Evolutionary conservation across 2,329 filamentous ascomycete species (phyloP), one percentile per base, ranked within the genome.

Genomic region (Neophaeococcomyces aloes): DNA sequence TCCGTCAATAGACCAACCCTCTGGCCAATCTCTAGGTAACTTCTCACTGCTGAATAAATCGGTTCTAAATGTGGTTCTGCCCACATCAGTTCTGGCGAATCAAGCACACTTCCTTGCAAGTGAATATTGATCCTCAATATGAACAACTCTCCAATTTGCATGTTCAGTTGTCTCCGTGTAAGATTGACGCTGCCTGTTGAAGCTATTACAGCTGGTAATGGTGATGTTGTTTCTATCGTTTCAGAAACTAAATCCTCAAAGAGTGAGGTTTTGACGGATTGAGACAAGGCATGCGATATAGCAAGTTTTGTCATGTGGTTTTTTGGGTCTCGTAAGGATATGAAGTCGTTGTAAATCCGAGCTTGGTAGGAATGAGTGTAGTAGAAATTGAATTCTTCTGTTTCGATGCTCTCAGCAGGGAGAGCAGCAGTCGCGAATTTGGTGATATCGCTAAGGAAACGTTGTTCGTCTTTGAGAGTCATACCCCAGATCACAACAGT

Each of bases 401-500:
- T 86, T 66, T 98, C 89, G 23, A 94, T 81, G 55, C 94, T 86
- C 58, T 94, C 88, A 8, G 82, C 77, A 19, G 79, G 79, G 38
- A 96, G 74, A 62, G 94, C 94, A 60, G 94, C 89, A 31, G 79
- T 76, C 63, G 95, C 91, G 55, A 96, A 98, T 59, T 91, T 94
- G 45, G 86, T 78, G 49, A 98, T 83, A 57, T 98, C 89, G 55
- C 91, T 91, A 13, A 98, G 69, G 59, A 98, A 94, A 30, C 84
- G 78, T 53, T 85, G 81, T 66, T 98, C 91, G 56, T 98, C 83
- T 23, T 77, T 73, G n/a, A 83, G 71, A 0, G 84, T 82, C 91
- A 98, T 96, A 54, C 91, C 91, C 91, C 91, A 98, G 60, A 96
- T 87, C 11, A 98, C 91, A 4, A 95, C 86, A 2, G 94, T 94